Evolutionary conservation across 371 early-diverging fungal species (phyloP), one percentile per base, ranked within the genome.

Genomic region (Haplosporangium sp.): DNA sequence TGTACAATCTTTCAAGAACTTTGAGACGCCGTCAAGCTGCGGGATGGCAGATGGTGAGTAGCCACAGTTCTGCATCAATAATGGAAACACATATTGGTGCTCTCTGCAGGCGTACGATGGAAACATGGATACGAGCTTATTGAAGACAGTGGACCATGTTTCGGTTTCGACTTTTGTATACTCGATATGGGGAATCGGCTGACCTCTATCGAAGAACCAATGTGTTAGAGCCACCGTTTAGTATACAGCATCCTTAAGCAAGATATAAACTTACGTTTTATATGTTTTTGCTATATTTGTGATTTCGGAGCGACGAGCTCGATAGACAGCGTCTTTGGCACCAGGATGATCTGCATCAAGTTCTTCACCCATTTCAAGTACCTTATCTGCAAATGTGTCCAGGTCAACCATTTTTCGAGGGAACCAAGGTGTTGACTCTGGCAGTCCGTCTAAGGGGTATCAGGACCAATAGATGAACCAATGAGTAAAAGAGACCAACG

Each of bases 331-430:
- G 75, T 98, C 98, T 34, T 90, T 88, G 65, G 96, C 97, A 44
- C 98, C 98, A 40, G 98, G 97, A 72, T 98, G 98, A 77, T 97
- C 97, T 27, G 96, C 92, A 66, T 93, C 94, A 38, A 94, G 86
- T 64, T 94, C 97, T 72, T 94, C 95, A 13, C 98, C 97, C 91
- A 95, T 97, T 70, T 94, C 94, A 69, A 97, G 86, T 4, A 96
- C 97, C 72, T 95, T 95, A 50, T 96, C 95, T 0, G 96, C 95
- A 88, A 96, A 98, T 1, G 92, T 89, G 71, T 98, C 98, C 67
- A 98, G 85, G 79, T 98, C 98, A 39, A 92, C 77, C 85, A 94
- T 89, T 79, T 95, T 96, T 73, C 97, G 93, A 44, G 98, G 98
- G 85, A 97, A 98, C 97, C 97, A 97, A 11, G 96, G 96, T 17